Base-by-base conservation (phyloP, 2,329 filamentous ascomycete genomes). In the Diaporthe citri region DNA sequence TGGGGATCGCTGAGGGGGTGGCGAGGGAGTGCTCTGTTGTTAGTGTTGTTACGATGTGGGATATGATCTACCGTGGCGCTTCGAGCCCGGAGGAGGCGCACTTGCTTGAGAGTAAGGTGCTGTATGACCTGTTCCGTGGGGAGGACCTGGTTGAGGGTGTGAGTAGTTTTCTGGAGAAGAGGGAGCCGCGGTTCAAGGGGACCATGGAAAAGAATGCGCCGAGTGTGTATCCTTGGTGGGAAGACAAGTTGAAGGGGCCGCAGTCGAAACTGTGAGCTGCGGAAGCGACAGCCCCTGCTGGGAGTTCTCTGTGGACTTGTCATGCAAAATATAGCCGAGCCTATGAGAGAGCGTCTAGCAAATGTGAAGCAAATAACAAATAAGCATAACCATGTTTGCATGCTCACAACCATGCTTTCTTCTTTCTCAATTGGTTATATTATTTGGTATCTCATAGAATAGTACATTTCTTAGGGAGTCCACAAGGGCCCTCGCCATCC, bases 381-480 rank as follows among this genome's bases (percentile, higher is more conserved):
- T n/a, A 5, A 51, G n/a, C 9, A 15, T 7, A 48, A 7, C 43
- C 17, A 4, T 31, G 43, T 56, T 57, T 20, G 25, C 10, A 51
- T 55, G 13, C 10, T 52, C 17, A 22, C 22, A 5, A 5, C 43
- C 28, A 20, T 31, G 28, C 0, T 52, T 8, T 41, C 5, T 17
- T 28, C 8, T 22, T 72, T 48, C 20, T 60, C 31, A 72, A 28
- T 52, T 52, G 15, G 22, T 67, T 9, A 51, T 41, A 34, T 46
- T 57, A 51, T 57, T 46, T 57, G 41, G 59, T 67, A 57, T 70
- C 79, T 86, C 85, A 95, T 81, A 92, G 85, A 79, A 97, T 90
- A 62, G 86, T 85, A 84, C 94, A 97, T 81, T 96, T 96, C 70
- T 87, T 85, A 43, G 95, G 94, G 79, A 97, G 85, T 31, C 95